Evolutionary conservation across 805 yeast species (phyloP).

Genomic region (Starmerella roubikii): DNA sequence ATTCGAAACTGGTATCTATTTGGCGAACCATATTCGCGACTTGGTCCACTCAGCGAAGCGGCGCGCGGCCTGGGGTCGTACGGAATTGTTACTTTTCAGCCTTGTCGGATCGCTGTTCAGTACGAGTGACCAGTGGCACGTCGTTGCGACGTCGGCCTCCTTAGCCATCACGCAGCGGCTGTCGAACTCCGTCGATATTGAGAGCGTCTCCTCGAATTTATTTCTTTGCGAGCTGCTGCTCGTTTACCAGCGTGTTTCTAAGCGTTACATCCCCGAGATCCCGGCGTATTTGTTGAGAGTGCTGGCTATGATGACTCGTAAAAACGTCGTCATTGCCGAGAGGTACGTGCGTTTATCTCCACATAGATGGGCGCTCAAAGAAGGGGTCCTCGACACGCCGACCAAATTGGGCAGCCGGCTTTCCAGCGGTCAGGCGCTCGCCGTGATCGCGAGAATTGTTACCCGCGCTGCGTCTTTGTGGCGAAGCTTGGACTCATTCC

Average conservation of each 20-base stretch:
- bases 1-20: slow-evolving; percentile 37
- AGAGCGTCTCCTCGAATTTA: slow-evolving; percentile 44
- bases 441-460: slow-evolving; percentile 7
- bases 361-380: neutral
- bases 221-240: slow-evolving; percentile 51
- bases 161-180: slow-evolving; percentile 61
- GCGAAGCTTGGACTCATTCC: slow-evolving; percentile 22
- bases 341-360: slow-evolving; percentile 6
- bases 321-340: slow-evolving; percentile 2
- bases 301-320: slow-evolving; percentile 2
- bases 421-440: neutral
- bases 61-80: slow-evolving; percentile 27
- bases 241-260: slow-evolving; percentile 65
- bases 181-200: slow-evolving; percentile 35
- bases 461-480: slow-evolving; percentile 21
- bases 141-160: slow-evolving; percentile 72
- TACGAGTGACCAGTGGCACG: slow-evolving; percentile 90
- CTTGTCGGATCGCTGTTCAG: slow-evolving; percentile 71
- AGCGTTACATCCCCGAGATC: slow-evolving; percentile 74
- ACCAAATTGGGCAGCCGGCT: neutral
- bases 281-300: slow-evolving; percentile 33
- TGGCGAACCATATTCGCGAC: slow-evolving; percentile 50
- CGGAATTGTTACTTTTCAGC: slow-evolving; percentile 55
- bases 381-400: neutral
- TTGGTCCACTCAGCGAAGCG: slow-evolving; percentile 42